Evolutionary conservation across 2,329 filamentous ascomycete species (phyloP), one percentile per base, ranked within the genome.

Genomic region (Plenodomus biglobosus): DNA sequence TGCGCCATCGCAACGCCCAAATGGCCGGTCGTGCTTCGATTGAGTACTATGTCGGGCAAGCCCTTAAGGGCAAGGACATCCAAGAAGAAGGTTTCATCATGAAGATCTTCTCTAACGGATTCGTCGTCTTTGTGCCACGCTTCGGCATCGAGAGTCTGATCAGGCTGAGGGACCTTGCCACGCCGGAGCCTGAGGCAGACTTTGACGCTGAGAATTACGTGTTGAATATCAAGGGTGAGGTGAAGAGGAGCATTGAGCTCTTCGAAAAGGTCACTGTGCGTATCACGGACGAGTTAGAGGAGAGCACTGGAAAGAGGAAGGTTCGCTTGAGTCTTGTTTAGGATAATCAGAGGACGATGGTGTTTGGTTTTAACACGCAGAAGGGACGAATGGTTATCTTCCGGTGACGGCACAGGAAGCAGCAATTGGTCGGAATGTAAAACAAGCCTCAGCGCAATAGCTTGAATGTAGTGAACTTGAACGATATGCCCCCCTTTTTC

Each of bases 31-130:
- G 94, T 50, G 92, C 94, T 20, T 94, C 88, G 61, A 92, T 99
- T 55, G 92, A 96, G 62, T 99, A 97, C 76, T 99, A 97, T 70
- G 94, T 99, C 40, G 94, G 94, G 0, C 94, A 99, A 75, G 91
- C 92, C 11, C 85, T 99, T 46, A 94, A 94, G 76, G 90, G 82
- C 8, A 78, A 82, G 44, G 78, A 83, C 15, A 75, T 85, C 7
- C 86, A 92, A 62, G 92, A 96, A 72, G 92, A 96, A 48, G 94
- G 90, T 2, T 97, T 96, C 71, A 85, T 99, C 38, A 95, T 99
- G 88, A 89, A 90, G 68, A 87, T 99, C 44, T 99, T 99, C 74
- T 91, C 88, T 69, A 99, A 99, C 74, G 94, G 94, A 6, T 92
- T 96, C 62, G 94, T 97, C 16, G 92, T 97, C 10, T 92, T 97